phyloP scores from a whole-genome alignment of 768 basidiomycete species.

The Tephrocybe rancida region DNA sequence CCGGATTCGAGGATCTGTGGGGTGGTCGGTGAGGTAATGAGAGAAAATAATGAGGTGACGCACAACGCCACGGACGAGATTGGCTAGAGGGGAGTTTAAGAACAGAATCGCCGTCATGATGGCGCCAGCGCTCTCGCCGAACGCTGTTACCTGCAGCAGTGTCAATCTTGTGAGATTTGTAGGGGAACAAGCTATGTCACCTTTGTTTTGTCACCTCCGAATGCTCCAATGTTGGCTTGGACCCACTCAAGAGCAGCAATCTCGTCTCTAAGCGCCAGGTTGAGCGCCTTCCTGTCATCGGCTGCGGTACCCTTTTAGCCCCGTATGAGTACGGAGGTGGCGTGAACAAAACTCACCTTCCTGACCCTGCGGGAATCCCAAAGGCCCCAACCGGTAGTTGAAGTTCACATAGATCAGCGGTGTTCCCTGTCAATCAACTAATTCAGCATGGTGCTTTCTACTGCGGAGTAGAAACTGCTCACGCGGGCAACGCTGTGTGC shows the following conservation, averaged over 20 bases:
- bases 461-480: conserved; percentile 24
- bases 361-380: conserved; percentile 49
- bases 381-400: conserved; percentile 52
- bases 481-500: conserved; percentile 25
- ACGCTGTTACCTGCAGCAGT: conserved; percentile 38
- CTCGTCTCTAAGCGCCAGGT: conserved; percentile 44
- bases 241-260: conserved; percentile 48
- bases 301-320: conserved; percentile 21
- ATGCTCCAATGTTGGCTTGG: conserved; percentile 51
- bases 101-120: conserved; percentile 40
- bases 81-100: conserved; percentile 29
- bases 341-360: conserved; percentile 11
- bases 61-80: conserved; percentile 33
- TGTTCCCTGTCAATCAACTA: conserved; percentile 24
- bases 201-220: conserved; percentile 59
- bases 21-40: neutral
- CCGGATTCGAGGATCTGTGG: conserved; percentile 49
- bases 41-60: conserved; percentile 5
- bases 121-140: conserved; percentile 53
- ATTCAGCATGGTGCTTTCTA: conserved; percentile 25
- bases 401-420: conserved; percentile 51
- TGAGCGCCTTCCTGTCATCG: conserved; percentile 30
- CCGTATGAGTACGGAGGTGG: neutral
- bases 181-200: conserved; percentile 18
- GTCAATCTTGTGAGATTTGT: neutral